These are phyloP conservation scores for Groenewaldozyma sp. DNA, from an alignment of 1,139 yeast genomes.

Conservation along the genomic window DNA sequence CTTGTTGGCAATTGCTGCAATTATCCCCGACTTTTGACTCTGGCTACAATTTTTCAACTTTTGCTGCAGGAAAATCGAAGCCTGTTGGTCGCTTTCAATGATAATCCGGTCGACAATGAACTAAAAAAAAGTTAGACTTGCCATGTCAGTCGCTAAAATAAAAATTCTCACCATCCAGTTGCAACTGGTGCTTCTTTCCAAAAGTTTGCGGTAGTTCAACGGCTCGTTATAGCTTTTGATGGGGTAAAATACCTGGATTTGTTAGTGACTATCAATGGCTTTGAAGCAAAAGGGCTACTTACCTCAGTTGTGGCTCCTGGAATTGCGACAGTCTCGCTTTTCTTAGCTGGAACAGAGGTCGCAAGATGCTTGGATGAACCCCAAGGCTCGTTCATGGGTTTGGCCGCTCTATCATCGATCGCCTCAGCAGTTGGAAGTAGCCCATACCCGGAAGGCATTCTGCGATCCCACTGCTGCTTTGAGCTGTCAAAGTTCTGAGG, in stretches of 20 bases:
- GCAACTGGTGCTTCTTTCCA: slow-evolving; percentile 23
- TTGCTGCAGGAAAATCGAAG: slow-evolving; percentile 36
- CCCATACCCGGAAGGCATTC: no score
- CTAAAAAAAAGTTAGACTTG: slow-evolving; percentile 4
- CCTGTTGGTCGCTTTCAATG: slow-evolving; percentile 33
- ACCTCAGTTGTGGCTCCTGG: slow-evolving; percentile 2
- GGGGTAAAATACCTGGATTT: slow-evolving; percentile 10
- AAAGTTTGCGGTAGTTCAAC: slow-evolving; percentile 22
- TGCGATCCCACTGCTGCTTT: no score
- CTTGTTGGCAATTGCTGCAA: slow-evolving; percentile 27
- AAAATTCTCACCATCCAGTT: slow-evolving; percentile 21
- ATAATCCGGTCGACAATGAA: slow-evolving; percentile 31
- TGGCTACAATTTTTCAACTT: slow-evolving; percentile 30
- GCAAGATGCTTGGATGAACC: background rate
- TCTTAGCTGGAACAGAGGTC: background rate
- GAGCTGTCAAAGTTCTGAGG: no score
- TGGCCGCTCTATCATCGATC: background rate
- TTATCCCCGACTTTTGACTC: slow-evolving; percentile 28
- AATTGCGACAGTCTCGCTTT: background rate
- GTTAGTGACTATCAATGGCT: background rate
- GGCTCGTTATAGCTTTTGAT: slow-evolving; percentile 21
- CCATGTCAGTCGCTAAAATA: no score
- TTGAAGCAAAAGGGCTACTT: background rate
- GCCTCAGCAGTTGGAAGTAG: no score
- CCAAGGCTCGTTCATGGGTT: background rate